Evolutionary conservation across 2,329 filamentous ascomycete genomes (phyloP).

Genomic region (Blumeria graminis): DNA sequence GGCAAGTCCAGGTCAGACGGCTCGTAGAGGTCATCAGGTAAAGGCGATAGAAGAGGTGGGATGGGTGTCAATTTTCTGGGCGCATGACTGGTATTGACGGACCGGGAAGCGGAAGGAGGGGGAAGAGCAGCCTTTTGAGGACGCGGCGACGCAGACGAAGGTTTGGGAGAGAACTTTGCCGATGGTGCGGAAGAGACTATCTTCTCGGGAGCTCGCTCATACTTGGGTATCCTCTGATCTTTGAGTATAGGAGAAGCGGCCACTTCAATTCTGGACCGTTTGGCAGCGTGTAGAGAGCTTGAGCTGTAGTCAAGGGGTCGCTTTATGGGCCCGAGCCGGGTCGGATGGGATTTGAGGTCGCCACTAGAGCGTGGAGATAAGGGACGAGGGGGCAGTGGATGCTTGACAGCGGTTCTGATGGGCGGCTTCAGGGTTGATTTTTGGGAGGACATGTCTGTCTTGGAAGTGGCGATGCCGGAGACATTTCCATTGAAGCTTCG

Average conservation of each 20-base stretch:
- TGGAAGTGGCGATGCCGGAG: background rate
- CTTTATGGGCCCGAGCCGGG: slow-evolving; percentile 8
- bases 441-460: background rate
- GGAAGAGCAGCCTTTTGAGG: slow-evolving; percentile 4
- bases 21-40: slow-evolving; percentile 10
- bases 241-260: background rate
- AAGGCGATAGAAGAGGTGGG: slow-evolving; percentile 9
- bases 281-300: slow-evolving; percentile 10
- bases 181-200: slow-evolving; percentile 5
- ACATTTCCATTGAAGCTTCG: background rate
- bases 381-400: slow-evolving; percentile 12
- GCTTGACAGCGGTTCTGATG: slow-evolving; percentile 6
- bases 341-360: slow-evolving; percentile 4
- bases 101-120: slow-evolving; percentile 1
- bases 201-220: slow-evolving; percentile 6
- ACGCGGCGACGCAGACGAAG: slow-evolving; percentile 4
- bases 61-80: slow-evolving; percentile 7
- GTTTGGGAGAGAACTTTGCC: slow-evolving; percentile 4
- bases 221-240: slow-evolving; percentile 7
- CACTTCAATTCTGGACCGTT: slow-evolving; percentile 8
- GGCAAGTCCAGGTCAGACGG: slow-evolving; percentile 2
- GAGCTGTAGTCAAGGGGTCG: slow-evolving; percentile 10
- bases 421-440: background rate
- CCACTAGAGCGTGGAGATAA: slow-evolving; percentile 7
- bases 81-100: slow-evolving; percentile 3